Evolutionary conservation across 768 basidiomycete genomes (phyloP).

Genomic region (Phanerochaete carnosa): DNA sequence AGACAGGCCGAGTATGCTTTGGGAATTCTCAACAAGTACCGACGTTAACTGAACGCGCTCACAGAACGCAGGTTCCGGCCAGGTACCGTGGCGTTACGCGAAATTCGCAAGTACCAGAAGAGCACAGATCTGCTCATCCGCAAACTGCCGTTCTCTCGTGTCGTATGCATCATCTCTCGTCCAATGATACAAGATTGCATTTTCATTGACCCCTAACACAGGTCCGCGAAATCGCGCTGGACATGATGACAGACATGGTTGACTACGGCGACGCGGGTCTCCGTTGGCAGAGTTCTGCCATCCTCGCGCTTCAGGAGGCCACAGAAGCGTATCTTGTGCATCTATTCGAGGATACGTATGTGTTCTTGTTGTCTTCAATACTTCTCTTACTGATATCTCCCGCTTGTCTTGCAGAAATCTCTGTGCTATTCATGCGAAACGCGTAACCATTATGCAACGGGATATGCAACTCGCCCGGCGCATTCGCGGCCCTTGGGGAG

Average conservation of each 20-base stretch:
- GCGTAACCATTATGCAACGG: slow-evolving; percentile 96
- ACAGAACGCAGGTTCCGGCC: slow-evolving; percentile 71
- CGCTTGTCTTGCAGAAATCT: slow-evolving; percentile 58
- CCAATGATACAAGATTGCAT: neutral
- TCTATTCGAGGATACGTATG: slow-evolving; percentile 97
- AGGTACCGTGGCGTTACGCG: slow-evolving; percentile 85
- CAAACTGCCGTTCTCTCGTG: slow-evolving; percentile 88
- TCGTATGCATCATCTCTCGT: slow-evolving; percentile 51
- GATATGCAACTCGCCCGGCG: slow-evolving; percentile 96
- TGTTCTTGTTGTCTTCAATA: slow-evolving; percentile 24
- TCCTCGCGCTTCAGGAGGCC: slow-evolving; percentile 94
- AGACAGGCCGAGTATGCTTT: neutral
- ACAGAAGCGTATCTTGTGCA: slow-evolving; percentile 94
- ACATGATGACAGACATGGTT: slow-evolving; percentile 80
- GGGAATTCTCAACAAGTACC: neutral
- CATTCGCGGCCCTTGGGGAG: slow-evolving; percentile 89
- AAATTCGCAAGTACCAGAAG: slow-evolving; percentile 94
- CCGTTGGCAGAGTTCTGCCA: slow-evolving; percentile 94
- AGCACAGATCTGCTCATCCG: slow-evolving; percentile 84
- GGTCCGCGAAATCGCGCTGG: slow-evolving; percentile 94
- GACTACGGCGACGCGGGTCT: slow-evolving; percentile 58
- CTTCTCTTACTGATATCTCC: neutral
- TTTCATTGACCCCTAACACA: slow-evolving; percentile 29
- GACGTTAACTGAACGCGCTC: neutral
- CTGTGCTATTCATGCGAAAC: slow-evolving; percentile 96